Base-by-base conservation (phyloP, 208 protist species). In the Trypanosoma caninum region DNA sequence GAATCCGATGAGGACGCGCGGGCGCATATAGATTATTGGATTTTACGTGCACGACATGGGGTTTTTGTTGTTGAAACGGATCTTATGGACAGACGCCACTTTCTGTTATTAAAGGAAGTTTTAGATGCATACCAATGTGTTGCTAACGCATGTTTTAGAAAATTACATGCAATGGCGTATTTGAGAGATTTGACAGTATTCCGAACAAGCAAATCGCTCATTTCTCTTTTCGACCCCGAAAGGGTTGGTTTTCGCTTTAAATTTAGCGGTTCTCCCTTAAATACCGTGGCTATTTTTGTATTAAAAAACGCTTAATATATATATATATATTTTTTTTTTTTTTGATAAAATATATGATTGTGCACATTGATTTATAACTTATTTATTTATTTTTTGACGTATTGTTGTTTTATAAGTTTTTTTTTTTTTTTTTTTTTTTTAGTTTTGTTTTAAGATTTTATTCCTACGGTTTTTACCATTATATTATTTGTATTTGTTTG, bases 61-160 rank as follows among this genome's bases (percentile, higher is more conserved):
- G 45, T 91, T 5, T 73, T 91, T 22, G 63, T 91, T 30, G 61
- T 55, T 2, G 83, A 94, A 63, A 87, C 79, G 4, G 87, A 94
- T 37, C 22, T 78, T 33, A 70, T 80, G 59, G 87, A 81, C 57
- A 66, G 87, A 9, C 73, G 80, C 37, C 81, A 85, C 60, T 91
- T 73, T 72, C 54, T 75, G 0, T 67, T 94, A 10, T 57, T 74
- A 22, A 22, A 31, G 4, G 41, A 59, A 0, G 37, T 86, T 9
- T 76, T 79, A n/a, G 48, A 33, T 1, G 62, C 28, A 13, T 94
- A 91, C 64, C 55, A 78, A 25, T 31, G 38, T 13, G 79, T 87
- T 20, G 80, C 84, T 0, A 16, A 46, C 13, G 14, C 6, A 1
- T 94, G 84, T 44, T 88, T 87, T 47, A 70, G 72, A 35, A 44